Percentiles rank a stretch among this genome's conserved stretches.
Evolutionary conservation across 2,329 filamentous ascomycete genomes (phyloP).

Genomic region (Fusarium haematococcum): DNA sequence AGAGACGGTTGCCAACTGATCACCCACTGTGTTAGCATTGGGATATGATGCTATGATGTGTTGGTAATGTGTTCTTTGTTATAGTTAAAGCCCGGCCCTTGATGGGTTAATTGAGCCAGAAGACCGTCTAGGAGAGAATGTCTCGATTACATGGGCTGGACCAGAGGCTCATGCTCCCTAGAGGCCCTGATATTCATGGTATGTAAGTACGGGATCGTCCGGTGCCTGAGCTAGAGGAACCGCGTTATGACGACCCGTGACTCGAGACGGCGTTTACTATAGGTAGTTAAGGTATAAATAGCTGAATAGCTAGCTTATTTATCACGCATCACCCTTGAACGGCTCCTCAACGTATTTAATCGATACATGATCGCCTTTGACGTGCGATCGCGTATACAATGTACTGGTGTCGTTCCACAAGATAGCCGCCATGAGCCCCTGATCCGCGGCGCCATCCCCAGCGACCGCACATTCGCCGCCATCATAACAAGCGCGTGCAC

Average conservation of each 20-base stretch:
- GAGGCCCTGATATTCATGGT: too few relatives aligned
- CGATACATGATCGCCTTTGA: neutral
- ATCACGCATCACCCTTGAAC: neutral
- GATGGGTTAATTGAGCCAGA: neutral
- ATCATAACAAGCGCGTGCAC: neutral
- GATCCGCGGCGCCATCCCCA: neutral
- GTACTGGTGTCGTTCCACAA: neutral
- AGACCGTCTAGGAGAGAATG: too few relatives aligned
- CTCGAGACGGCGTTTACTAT: too few relatives aligned
- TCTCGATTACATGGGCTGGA: too few relatives aligned
- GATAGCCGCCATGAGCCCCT: neutral
- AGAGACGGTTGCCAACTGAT: too few relatives aligned
- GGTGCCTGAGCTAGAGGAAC: too few relatives aligned
- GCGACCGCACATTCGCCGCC: neutral
- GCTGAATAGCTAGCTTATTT: neutral
- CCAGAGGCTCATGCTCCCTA: too few relatives aligned
- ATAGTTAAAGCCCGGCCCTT: neutral
- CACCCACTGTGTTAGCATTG: too few relatives aligned
- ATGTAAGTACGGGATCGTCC: too few relatives aligned
- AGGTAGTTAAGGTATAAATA: too few relatives aligned
- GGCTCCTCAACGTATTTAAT: neutral
- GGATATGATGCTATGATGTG: neutral
- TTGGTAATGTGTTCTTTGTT: neutral
- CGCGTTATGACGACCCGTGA: too few relatives aligned
- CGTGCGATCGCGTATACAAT: neutral